A percentile compares a stretch with the other conserved stretches of the same genome.
Conservation (phyloP, 768 basidiomycete species). For the Tricholoma furcatifolium region DNA sequence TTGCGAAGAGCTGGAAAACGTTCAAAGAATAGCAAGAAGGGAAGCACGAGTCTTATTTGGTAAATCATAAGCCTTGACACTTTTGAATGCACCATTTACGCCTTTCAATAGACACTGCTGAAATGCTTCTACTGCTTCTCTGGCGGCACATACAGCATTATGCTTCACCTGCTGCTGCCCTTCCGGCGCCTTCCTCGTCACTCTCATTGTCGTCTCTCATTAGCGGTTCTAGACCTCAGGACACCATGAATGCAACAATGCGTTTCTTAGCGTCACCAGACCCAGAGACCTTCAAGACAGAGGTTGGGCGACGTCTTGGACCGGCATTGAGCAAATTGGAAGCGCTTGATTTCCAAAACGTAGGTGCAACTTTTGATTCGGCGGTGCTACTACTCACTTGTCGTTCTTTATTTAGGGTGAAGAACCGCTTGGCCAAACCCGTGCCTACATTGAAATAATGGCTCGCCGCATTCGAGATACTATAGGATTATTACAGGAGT, state of each 20-base stretch:
- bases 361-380: neutral
- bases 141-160: slow-evolving; percentile 82
- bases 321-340: slow-evolving; percentile 56
- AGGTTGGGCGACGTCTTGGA: slow-evolving; percentile 53
- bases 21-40: slow-evolving; percentile 35
- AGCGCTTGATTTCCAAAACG: slow-evolving; percentile 47
- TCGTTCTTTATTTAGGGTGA: slow-evolving; percentile 30
- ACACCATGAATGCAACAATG: slow-evolving; percentile 42
- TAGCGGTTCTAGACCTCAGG: slow-evolving; percentile 15
- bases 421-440: slow-evolving; percentile 56
- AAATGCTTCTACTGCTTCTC: slow-evolving; percentile 76
- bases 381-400: neutral
- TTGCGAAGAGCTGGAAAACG: slow-evolving; percentile 56
- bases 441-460: slow-evolving; percentile 77
- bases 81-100: neutral
- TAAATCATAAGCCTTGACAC: slow-evolving; percentile 26
- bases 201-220: slow-evolving; percentile 10
- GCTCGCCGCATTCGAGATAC: slow-evolving; percentile 65
- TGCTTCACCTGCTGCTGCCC: slow-evolving; percentile 25
- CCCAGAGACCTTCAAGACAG: slow-evolving; percentile 54
- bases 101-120: slow-evolving; percentile 52
- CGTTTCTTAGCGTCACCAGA: slow-evolving; percentile 58
- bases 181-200: slow-evolving; percentile 12
- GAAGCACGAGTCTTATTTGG: slow-evolving; percentile 58
- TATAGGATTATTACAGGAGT: slow-evolving; percentile 43